These are phyloP conservation scores for Stevia rebaudiana DNA, from an alignment of 140 eudicot species.

Conservation along the genomic window DNA sequence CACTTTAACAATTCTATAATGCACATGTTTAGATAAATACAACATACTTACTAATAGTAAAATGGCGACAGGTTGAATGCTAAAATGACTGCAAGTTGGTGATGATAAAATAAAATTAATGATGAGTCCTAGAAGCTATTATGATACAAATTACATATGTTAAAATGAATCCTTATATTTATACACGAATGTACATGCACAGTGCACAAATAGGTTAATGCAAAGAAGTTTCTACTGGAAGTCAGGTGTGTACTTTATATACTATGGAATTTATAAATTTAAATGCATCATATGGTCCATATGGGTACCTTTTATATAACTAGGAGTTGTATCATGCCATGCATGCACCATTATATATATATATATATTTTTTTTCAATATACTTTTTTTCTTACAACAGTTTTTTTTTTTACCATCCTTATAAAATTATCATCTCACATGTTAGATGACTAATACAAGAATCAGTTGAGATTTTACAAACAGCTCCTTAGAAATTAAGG, in stretches of 20 bases:
- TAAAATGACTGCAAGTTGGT: background rate
- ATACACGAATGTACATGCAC: no score
- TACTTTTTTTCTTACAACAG: no score
- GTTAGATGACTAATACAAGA: no score
- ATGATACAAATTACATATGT: background rate
- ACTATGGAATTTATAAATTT: background rate
- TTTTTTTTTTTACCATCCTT: no score
- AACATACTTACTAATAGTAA: background rate
- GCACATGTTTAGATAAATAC: no score
- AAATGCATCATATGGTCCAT: background rate
- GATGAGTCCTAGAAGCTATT: background rate
- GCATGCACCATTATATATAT: background rate
- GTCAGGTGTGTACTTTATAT: background rate
- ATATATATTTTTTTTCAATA: background rate
- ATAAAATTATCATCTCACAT: no score
- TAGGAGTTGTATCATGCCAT: background rate
- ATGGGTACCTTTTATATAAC: background rate
- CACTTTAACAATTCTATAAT: background rate
- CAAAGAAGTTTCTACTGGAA: no score
- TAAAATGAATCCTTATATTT: no score
- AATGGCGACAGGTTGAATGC: background rate
- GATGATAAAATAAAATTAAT: background rate
- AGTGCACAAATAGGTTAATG: no score
- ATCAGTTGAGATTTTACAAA: no score
- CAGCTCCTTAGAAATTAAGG: no score